A percentile compares a stretch with the other conserved stretches of the same genome.
phyloP scores from a whole-genome alignment of 1,284 basidiomycete genomes.

The Clitocybe nebularis region DNA sequence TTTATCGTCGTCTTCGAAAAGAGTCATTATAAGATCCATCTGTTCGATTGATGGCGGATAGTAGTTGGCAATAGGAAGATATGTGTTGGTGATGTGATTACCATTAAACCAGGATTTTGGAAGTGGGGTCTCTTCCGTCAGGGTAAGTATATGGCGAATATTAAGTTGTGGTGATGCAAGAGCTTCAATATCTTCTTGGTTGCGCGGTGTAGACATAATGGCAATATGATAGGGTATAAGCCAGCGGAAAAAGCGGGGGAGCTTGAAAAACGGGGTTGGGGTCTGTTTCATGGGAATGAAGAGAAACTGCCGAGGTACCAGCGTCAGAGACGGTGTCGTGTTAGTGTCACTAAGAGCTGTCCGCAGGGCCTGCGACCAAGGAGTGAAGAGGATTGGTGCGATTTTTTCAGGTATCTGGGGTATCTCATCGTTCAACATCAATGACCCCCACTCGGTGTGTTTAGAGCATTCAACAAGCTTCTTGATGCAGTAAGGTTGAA shows the following conservation, averaged over 20 bases:
- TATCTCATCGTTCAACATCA: constrained; percentile 40
- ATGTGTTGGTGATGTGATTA: constrained; percentile 46
- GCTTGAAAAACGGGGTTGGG: constrained; percentile 26
- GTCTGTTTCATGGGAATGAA: constrained; percentile 27
- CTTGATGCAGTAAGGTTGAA: constrained; percentile 40
- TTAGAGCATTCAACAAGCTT: constrained; percentile 39
- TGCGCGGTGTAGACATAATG: constrained; percentile 56
- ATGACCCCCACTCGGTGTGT: constrained; percentile 49
- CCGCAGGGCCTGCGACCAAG: constrained; percentile 40
- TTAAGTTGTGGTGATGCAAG: constrained; percentile 44
- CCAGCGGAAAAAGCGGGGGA: constrained; percentile 61
- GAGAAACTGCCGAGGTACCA: constrained; percentile 40
- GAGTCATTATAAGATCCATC: constrained; percentile 50
- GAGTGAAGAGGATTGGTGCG: constrained; percentile 27
- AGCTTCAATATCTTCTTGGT: constrained; percentile 44
- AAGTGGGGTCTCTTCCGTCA: constrained; percentile 56
- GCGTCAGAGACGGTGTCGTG: constrained; percentile 32
- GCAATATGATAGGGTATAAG: constrained; percentile 55
- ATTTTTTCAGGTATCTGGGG: constrained; percentile 33
- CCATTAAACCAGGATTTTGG: constrained; percentile 42
- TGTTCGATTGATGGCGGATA: constrained; percentile 54
- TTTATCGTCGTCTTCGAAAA: constrained; percentile 41
- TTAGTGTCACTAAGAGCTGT: constrained; percentile 26
- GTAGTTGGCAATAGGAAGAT: constrained; percentile 52
- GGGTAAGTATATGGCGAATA: constrained; percentile 53